These are phyloP conservation scores for Kingdonia uniflora DNA, from an alignment of 164 flowering plant genomes.

Conservation along the genomic window DNA sequence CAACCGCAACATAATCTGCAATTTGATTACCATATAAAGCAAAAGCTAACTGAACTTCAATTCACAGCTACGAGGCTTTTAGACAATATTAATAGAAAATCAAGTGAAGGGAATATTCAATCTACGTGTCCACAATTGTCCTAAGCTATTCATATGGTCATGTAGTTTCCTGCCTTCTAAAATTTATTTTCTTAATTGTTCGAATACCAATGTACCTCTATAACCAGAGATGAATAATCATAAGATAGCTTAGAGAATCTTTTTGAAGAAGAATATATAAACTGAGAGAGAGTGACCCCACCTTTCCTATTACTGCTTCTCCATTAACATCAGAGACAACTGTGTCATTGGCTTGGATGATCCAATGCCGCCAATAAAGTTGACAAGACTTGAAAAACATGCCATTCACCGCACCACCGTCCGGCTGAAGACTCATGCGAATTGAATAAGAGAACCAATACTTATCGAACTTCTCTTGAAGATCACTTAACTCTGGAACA, in stretches of 20 bases:
- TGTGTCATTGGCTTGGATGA: constrained; percentile 48
- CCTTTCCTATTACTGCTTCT: constrained; percentile 90
- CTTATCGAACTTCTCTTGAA: constrained; percentile 24
- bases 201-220: too few species aligned
- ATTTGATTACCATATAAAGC: too few species aligned
- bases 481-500: constrained; percentile 63
- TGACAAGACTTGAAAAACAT: constrained; percentile 56
- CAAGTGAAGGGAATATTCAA: too few species aligned
- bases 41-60: too few species aligned
- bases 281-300: constrained; percentile 11
- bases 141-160: too few species aligned
- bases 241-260: not conserved
- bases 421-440: constrained; percentile 67
- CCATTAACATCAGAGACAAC: constrained; percentile 42
- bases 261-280: not conserved
- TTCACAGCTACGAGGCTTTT: too few species aligned
- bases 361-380: constrained; percentile 73
- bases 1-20: too few species aligned
- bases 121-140: too few species aligned
- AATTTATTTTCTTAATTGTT: too few species aligned
- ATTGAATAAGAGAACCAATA: constrained; percentile 69
- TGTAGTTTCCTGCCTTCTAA: too few species aligned
- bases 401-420: constrained; percentile 55
- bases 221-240: too few species aligned
- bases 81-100: too few species aligned